Evolutionary conservation across 2,329 filamentous ascomycete species (phyloP).

Genomic region (Coniochaeta hoffmannii): DNA sequence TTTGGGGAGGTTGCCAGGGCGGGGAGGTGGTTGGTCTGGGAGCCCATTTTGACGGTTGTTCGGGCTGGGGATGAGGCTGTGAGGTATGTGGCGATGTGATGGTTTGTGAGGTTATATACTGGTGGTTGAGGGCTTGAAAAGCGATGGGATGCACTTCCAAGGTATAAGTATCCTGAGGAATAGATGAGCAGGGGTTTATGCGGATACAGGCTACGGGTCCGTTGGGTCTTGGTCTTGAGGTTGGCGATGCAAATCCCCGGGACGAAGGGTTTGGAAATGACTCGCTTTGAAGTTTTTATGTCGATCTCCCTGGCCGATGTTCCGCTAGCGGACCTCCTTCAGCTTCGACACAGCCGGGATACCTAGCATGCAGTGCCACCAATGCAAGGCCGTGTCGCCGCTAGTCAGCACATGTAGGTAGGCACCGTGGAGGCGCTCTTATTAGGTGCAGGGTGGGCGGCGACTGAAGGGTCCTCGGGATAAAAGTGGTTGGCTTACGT

Average conservation of each 20-base stretch:
- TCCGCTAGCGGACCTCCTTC: not conserved
- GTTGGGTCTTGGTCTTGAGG: not conserved
- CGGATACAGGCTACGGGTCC: too few relatives aligned
- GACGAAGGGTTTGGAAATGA: not conserved
- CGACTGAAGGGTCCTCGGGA: too few relatives aligned
- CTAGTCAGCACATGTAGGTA: too few relatives aligned
- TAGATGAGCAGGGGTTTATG: too few relatives aligned
- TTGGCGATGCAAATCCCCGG: not conserved
- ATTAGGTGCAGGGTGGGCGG: too few relatives aligned
- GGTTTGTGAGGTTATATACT: too few relatives aligned
- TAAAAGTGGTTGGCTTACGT: too few relatives aligned
- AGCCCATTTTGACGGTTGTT: not conserved
- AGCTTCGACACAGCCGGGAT: not conserved
- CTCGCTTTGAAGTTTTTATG: not conserved
- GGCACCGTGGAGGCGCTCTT: too few relatives aligned
- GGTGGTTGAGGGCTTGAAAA: too few relatives aligned
- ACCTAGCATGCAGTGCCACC: too few relatives aligned
- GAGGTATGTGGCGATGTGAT: not conserved
- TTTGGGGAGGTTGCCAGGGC: slow-evolving; percentile 64
- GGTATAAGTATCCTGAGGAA: too few relatives aligned
- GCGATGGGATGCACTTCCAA: too few relatives aligned
- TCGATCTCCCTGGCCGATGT: not conserved
- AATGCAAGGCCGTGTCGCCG: not conserved
- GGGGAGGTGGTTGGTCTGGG: slow-evolving; percentile 34
- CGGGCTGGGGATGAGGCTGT: not conserved